These are phyloP conservation scores for Lipomyces sp. DNA, from an alignment of 805 yeast species.

Conservation along the genomic window DNA sequence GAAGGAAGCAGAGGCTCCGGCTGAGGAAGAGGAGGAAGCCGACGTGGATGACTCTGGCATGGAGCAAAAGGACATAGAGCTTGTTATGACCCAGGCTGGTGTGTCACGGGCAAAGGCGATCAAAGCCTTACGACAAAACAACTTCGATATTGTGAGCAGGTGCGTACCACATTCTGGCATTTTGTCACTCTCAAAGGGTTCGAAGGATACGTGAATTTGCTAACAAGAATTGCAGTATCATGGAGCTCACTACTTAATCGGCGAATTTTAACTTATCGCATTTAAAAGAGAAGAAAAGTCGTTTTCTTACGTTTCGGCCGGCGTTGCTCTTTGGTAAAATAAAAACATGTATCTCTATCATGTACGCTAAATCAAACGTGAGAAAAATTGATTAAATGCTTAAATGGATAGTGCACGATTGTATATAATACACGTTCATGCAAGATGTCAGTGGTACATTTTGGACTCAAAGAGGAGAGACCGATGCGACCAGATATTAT, in stretches of 20 bases:
- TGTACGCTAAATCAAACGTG: constrained; percentile 3
- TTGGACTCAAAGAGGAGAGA: neutral
- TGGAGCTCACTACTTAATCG: constrained; percentile 54
- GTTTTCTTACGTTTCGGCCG: neutral
- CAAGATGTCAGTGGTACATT: neutral
- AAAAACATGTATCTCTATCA: neutral
- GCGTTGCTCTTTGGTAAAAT: neutral
- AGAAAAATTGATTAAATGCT: neutral
- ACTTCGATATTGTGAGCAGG: constrained; percentile 90
- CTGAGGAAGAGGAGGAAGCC: constrained; percentile 64
- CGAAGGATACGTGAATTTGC: neutral
- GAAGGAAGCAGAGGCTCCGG: constrained; percentile 63
- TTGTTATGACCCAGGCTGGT: constrained; percentile 89
- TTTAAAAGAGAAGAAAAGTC: neutral
- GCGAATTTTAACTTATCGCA: neutral
- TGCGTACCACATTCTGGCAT: neutral
- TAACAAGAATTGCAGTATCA: constrained; percentile 58
- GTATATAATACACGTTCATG: neutral
- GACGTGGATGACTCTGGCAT: constrained; percentile 87
- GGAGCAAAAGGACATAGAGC: constrained; percentile 77
- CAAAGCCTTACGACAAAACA: constrained; percentile 84
- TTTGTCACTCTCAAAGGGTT: neutral
- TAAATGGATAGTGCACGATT: neutral
- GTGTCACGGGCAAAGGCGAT: constrained; percentile 89
- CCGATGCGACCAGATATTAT: neutral